phyloP scores from a whole-genome alignment of 306 rosid genomes.

The Gillenia trifoliata region DNA sequence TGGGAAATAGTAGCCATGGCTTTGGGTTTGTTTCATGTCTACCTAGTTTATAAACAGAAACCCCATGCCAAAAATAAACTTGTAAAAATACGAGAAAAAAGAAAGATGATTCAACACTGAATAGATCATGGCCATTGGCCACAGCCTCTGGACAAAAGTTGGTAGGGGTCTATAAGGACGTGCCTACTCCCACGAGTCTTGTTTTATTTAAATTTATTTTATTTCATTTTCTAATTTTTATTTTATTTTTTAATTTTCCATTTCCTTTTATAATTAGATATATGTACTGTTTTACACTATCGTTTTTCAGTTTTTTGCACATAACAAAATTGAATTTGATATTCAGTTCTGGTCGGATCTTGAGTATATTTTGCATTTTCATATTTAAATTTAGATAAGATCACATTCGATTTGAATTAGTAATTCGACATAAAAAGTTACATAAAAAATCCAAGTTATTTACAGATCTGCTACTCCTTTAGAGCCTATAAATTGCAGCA shows the following conservation, averaged over 20 bases:
- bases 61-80: background rate
- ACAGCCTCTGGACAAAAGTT: conserved; percentile 17
- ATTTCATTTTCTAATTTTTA: background rate
- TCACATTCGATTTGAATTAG: no score
- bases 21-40: background rate
- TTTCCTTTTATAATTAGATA: no score
- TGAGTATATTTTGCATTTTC: no score
- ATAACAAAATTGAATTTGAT: no score
- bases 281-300: no score
- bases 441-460: background rate
- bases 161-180: conserved; percentile 42
- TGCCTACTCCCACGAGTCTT: conserved; percentile 37
- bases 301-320: no score
- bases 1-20: background rate
- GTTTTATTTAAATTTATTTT: conserved; percentile 14
- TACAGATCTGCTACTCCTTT: conserved; percentile 3
- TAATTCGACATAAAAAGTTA: no score
- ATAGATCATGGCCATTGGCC: background rate
- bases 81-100: background rate
- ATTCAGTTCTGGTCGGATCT: no score
- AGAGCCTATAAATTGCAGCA: conserved; percentile 52
- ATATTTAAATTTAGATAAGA: no score
- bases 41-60: background rate
- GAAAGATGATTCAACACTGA: conserved; percentile 1
- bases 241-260: background rate